Evolutionary conservation across 2,329 filamentous ascomycete genomes (phyloP).

Genomic region (Didymella exigua): DNA sequence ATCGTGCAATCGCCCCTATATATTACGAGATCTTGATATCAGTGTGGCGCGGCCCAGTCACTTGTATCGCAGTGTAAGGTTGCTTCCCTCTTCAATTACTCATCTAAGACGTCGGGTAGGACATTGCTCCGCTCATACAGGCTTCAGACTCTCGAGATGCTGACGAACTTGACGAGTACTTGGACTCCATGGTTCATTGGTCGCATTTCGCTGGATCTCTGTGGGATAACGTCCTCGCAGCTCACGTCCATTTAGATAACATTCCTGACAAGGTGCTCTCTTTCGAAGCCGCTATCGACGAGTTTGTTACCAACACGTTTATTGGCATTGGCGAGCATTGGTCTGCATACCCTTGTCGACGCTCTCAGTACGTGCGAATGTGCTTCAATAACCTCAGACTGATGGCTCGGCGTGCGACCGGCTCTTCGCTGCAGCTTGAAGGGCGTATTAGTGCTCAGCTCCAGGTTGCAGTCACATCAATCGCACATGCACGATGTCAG

Average conservation of each 20-base stretch:
- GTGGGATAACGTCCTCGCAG: conserved; percentile 29
- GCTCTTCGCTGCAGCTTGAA: conserved; percentile 35
- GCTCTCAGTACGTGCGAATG: conserved; percentile 18
- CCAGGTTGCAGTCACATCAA: conserved; percentile 25
- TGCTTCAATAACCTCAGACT: conserved; percentile 35
- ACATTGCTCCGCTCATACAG: not conserved
- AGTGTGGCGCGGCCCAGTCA: conserved; percentile 32
- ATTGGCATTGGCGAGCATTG: not conserved
- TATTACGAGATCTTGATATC: conserved; percentile 36
- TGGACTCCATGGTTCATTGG: conserved; percentile 33
- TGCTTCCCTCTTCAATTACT: not conserved
- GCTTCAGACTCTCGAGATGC: not conserved
- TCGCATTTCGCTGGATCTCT: conserved; percentile 31
- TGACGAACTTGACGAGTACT: conserved; percentile 11
- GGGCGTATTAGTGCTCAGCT: conserved; percentile 14
- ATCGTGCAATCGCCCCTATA: conserved; percentile 39
- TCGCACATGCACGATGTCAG: conserved; percentile 17
- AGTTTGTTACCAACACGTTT: conserved; percentile 16
- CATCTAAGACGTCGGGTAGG: not conserved
- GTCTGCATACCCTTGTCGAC: not conserved
- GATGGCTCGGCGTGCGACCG: conserved; percentile 27
- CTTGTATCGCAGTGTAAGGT: not conserved
- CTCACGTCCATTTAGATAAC: conserved; percentile 6
- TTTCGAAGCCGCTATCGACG: conserved; percentile 12
- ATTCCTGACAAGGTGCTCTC: conserved; percentile 14